Base-by-base conservation (phyloP, 352 stramenopile genomes). In the Globisporangium splendens region DNA sequence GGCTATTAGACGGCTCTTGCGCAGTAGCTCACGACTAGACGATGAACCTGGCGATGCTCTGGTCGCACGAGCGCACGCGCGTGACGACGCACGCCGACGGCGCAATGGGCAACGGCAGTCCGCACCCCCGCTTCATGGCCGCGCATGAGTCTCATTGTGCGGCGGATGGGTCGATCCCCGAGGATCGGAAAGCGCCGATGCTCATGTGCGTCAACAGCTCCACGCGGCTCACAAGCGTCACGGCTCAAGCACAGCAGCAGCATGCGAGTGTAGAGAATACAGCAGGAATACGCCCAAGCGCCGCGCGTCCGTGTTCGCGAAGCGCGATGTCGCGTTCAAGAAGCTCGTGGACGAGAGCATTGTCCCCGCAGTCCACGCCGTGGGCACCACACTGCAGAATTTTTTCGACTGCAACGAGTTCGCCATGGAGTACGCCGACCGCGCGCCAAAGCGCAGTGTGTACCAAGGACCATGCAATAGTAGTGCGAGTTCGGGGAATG, bases 41-140 rank as follows among this genome's bases (percentile, higher is more conserved):
- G n/a, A 88, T 88, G 78, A 74, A 89, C 64, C 62, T 89, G 28
- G 28, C 65, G 17, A 61, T 70, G 52, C 70, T 89, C 17, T 89
- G 79, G 79, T 60, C 56, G 8, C 73, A 70, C 21, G 79, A 89
- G 60, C 79, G 77, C 54, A 44, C 70, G 49, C 79, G 79, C 3
- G 31, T 86, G 2, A 28, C 61, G 11, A 56, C 61, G 14, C 39
- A 65, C 17, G 22, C 68, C 11, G 42, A 65, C 24, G 43, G 50
- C 8, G 54, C 31, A 2, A 35, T 10, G 28, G 28, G 28, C 5
- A 35, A 8, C 57, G 31, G 42, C 1, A 39, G 42, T 7, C 43
- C n/a, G 5, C 22, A 35, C 6, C 6, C n/a, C 22, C 2, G n/a
- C 18, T 35, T 35, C 28, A 11, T 35, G 28, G 28, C 28, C 28